Base-by-base conservation (phyloP, 2,329 filamentous ascomycete species). In the Cordyceps fumosorosea region DNA sequence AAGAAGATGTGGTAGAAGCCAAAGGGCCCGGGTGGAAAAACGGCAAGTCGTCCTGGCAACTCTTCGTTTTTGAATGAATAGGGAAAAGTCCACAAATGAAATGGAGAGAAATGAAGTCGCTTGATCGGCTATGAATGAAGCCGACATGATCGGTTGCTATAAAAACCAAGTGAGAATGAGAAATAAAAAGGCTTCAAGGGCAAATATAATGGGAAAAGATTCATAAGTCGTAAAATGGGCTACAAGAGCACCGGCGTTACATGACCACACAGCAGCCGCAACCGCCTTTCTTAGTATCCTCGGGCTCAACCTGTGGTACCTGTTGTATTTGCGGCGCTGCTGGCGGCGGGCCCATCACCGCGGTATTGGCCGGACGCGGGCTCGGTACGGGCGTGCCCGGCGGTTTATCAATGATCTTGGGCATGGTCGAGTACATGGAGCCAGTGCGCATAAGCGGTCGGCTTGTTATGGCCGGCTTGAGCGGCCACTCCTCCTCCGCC, bases 341-440 rank as follows among this genome's bases (percentile, higher is more conserved):
- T 26, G 64, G 65, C 18, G 63, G 64, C 53, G 64, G 32, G 32
- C 42, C 63, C 47, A 61, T 56, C 8, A 64, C 44, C 63, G 84
- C 67, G 3, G 68, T 69, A 22, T 67, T 65, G 8, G 82, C 76
- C 8, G 78, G 75, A 65, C 77, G 74, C 40, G 81, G 80, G 65
- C 80, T 83, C 1, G 76, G 71, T 22, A 82, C 63, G 18, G 74
- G 71, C 45, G 68, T 74, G 50, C 66, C 63, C 5, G 67, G 66
- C 7, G 67, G 66, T 62, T 73, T 75, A 66, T 75, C 73, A 5
- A 72, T 71, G 48, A 86, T 86, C 72, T 78, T 85, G 47, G 84
- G 84, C 79, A 87, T 87, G 18, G 84, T 86, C 45, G 85, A 86
- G 70, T 87, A 88, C 3, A 82, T 83, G 12, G 78, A 77, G 60